Evolutionary conservation across 257 asterid genomes (phyloP).

Genomic region (Salvia hispanica): DNA sequence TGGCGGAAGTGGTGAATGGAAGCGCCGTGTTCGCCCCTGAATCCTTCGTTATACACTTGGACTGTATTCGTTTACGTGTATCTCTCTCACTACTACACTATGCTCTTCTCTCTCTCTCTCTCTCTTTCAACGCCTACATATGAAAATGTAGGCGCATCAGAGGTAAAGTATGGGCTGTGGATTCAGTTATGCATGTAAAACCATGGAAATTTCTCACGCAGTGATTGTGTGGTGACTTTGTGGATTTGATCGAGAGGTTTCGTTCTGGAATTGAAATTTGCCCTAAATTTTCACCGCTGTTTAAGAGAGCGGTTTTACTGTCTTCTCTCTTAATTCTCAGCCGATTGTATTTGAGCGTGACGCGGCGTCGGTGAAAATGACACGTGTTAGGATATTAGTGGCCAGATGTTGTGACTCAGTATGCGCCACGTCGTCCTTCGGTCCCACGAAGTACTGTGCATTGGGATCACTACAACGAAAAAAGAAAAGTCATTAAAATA

Average conservation of each 20-base stretch:
- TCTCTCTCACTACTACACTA: constrained; percentile 23
- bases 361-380: neutral
- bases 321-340: neutral
- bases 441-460: too few relatives aligned
- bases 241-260: constrained; percentile 25
- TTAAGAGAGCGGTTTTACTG: neutral
- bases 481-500: too few relatives aligned
- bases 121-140: constrained; percentile 27
- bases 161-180: neutral
- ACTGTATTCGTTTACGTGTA: constrained; percentile 81
- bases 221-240: too few relatives aligned
- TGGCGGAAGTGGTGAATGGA: constrained; percentile 25
- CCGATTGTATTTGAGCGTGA: neutral
- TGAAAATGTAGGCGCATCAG: neutral
- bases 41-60: constrained; percentile 68
- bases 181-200: constrained; percentile 22
- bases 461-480: too few relatives aligned
- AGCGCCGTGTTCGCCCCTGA: constrained; percentile 55
- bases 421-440: too few relatives aligned
- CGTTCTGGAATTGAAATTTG: constrained; percentile 25
- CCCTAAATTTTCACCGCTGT: constrained; percentile 20
- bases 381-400: constrained; percentile 3
- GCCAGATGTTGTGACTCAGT: too few relatives aligned
- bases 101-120: neutral
- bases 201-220: constrained; percentile 15